Percentiles rank a stretch among this genome's conserved stretches.
Evolutionary conservation across 371 early-diverging fungal genomes (phyloP).

Genomic region (Mortierella sp.): DNA sequence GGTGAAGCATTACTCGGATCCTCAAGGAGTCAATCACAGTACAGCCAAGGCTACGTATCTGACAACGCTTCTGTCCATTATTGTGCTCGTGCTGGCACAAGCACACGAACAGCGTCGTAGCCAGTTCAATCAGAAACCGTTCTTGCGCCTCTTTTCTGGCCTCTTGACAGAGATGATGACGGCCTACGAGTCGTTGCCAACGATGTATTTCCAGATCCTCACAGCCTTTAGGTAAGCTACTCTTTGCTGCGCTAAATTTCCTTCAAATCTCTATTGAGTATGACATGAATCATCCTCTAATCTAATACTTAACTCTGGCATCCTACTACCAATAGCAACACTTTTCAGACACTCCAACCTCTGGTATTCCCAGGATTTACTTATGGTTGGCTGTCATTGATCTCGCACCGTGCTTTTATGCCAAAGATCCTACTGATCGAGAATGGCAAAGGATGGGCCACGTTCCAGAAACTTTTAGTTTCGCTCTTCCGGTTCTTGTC

Average conservation of each 20-base stretch:
- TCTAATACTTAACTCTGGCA: conserved; percentile 1
- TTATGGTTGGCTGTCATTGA: conserved; percentile 96
- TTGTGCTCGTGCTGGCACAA: conserved; percentile 84
- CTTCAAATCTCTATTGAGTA: background rate
- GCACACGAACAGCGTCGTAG: conserved; percentile 83
- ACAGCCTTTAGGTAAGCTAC: conserved; percentile 66
- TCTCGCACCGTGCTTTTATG: conserved; percentile 93
- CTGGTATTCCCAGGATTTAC: conserved; percentile 93
- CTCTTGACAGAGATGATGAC: conserved; percentile 85
- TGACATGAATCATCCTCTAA: background rate
- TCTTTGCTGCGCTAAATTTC: no score
- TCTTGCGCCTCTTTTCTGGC: conserved; percentile 89
- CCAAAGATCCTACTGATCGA: conserved; percentile 84
- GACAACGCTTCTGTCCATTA: conserved; percentile 84
- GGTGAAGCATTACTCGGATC: conserved; percentile 66
- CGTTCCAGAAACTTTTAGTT: conserved; percentile 84
- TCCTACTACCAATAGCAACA: conserved; percentile 62
- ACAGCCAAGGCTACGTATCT: conserved; percentile 67
- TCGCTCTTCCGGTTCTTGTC: conserved; percentile 86
- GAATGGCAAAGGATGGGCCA: conserved; percentile 84
- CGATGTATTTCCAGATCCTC: conserved; percentile 77
- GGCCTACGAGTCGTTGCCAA: conserved; percentile 74
- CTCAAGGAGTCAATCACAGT: conserved; percentile 58
- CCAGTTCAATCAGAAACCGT: conserved; percentile 92
- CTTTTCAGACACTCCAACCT: conserved; percentile 88